Base-by-base conservation (phyloP, 2,329 filamentous ascomycete species). In the Trichophyton verrucosum region DNA sequence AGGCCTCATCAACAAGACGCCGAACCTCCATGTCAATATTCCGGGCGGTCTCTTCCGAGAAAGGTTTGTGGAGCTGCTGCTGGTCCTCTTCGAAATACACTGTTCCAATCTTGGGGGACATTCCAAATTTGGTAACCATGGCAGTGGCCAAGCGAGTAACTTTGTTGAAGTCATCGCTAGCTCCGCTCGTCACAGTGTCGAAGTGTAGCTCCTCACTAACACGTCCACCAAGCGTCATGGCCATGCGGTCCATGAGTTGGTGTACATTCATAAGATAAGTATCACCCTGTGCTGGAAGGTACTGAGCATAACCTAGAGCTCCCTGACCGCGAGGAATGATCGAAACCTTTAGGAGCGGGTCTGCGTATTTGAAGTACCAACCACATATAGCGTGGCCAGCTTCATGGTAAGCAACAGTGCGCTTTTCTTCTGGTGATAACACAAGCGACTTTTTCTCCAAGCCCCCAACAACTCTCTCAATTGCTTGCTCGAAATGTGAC, bases 121-220 rank as follows among this genome's bases (percentile, higher is more conserved):
- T 99, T 67, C 94, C 94, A 86, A 91, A 99, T 74, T 96, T 89
- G n/a, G 92, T 99, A 33, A 99, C 94, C 94, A 99, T 99, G 64
- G 88, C 87, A 17, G 89, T 95, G 2, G 94, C 95, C 88, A 96
- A 92, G 61, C 86, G 84, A 1, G 94, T 96, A 46, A 97, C 94
- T 78, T 99, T 99, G 76, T 94, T 92, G 82, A 99, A 99, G 73
- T 99, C 94, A 73, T 97, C 94, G 60, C 86, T 91, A 20, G 92
- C 94, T 61, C 94, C 94, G 55, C 89, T 94, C 1, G 94, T 99
- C 20, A 99, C 94, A 0, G 91, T 95, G 38, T 94, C 87, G 76
- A 99, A 99, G 77, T 99, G 92, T 6, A 99, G 78, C 75, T 99
- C 94, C 76, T 99, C 94, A 20, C 88, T 94, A 24, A 99, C 88